Evolutionary conservation across 495 filamentous ascomycete genomes (phyloP).

Genomic region (Podospora anserina): DNA sequence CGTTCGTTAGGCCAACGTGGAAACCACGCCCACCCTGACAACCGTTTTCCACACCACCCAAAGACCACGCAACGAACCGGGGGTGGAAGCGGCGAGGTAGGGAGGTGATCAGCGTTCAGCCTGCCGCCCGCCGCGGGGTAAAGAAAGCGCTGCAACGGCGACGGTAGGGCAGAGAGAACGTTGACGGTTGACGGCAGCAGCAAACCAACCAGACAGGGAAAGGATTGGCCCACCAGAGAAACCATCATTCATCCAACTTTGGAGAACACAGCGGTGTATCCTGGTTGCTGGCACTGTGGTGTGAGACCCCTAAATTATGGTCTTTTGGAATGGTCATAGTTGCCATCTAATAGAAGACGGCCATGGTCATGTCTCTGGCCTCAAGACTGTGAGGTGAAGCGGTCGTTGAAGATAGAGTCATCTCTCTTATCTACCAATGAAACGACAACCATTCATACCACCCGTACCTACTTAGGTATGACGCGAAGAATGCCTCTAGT

Average conservation of each 20-base stretch:
- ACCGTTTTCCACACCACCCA: too few relatives aligned
- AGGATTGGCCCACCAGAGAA: neutral
- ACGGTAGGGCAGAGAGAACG: neutral
- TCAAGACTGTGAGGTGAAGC: too few relatives aligned
- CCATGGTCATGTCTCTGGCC: too few relatives aligned
- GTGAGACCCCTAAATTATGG: neutral
- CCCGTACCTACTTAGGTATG: neutral
- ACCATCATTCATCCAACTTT: neutral
- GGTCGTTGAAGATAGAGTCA: neutral
- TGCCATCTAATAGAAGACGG: too few relatives aligned
- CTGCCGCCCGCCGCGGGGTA: neutral
- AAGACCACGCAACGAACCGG: too few relatives aligned
- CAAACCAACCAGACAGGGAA: neutral
- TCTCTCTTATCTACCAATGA: neutral
- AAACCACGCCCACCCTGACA: too few relatives aligned
- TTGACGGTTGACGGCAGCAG: conserved; percentile 1
- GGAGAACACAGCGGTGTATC: neutral
- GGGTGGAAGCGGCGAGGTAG: too few relatives aligned
- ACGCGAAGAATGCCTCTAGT: neutral
- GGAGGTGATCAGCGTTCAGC: neutral
- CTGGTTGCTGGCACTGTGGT: neutral
- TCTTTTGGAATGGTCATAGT: too few relatives aligned
- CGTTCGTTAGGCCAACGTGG: too few relatives aligned
- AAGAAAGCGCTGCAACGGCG: neutral
- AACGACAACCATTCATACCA: neutral